Evolutionary conservation across 805 yeast species (phyloP), one percentile per base, ranked within the genome.

Genomic region (Torulaspora gathmanii): DNA sequence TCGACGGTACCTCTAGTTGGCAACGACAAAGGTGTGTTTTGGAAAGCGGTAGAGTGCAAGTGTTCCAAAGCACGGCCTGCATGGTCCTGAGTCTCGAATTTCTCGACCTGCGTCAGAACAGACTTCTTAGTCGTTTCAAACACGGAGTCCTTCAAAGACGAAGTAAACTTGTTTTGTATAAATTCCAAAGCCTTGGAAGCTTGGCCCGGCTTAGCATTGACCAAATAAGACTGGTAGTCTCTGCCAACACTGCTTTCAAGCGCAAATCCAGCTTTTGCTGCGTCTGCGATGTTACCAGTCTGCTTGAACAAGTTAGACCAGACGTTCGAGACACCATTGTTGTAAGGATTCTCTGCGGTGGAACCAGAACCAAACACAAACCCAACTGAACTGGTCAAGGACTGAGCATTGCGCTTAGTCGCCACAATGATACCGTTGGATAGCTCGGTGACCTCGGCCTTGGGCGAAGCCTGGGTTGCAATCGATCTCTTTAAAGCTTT

Each of bases 1-100:
- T 84, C 93, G 29, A 72, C 56, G 53, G 87, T 84, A 75, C 95
- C 95, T 60, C 75, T 73, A 33, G 77, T 73, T 67, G 95, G 93
- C 64, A 86, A 72, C 44, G 83, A 84, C 55, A 86, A 73, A 25
- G 93, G 81, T 60, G 87, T 81, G 61, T 88, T 87, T 72, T 86
- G 95, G 83, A 80, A 86, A 45, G 95, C 95, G 51, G 90, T 78
- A 49, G 90, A 78, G 62, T 81, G 79, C 72, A 86, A 75, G 70
- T 86, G 95, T 70, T 83, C 86, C 56, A 80, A 59, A 41, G 82
- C 84, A 51, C 69, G 67, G 69, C 73, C 75, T 45, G 73, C 64
- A 50, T 76, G 73, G 56, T 83, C 78, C 48, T 57, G 65, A 42
- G 70, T 63, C 71, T 86, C 95, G 50, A 82, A 72, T 28, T 67